Evolutionary conservation across 2,329 filamentous ascomycete species (phyloP).

Genomic region (Pseudogymnoascus sp.): DNA sequence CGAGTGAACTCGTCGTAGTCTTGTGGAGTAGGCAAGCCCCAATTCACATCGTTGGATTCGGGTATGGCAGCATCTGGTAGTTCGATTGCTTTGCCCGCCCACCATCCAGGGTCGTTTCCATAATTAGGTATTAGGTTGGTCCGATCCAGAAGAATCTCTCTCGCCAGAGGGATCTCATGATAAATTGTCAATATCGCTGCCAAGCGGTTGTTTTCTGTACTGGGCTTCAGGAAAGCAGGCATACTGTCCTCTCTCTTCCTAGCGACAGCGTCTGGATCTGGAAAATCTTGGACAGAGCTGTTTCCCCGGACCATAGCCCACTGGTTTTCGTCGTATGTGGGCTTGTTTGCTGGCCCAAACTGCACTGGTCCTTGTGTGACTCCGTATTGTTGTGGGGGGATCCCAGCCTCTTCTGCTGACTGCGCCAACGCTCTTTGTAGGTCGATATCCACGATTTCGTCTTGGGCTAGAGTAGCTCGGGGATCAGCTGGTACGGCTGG

Average conservation of each 20-base stretch:
- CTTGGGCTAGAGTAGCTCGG: conserved; percentile 19
- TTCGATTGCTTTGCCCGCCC: conserved; percentile 46
- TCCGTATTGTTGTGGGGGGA: conserved; percentile 42
- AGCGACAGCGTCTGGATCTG: conserved; percentile 30
- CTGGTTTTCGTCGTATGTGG: conserved; percentile 43
- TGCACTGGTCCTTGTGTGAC: conserved; percentile 35
- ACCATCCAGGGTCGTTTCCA: conserved; percentile 51
- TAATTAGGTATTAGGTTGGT: conserved; percentile 38
- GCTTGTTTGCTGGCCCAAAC: conserved; percentile 52
- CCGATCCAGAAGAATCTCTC: conserved; percentile 44
- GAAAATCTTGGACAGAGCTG: conserved; percentile 22
- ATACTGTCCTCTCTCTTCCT: conserved; percentile 35
- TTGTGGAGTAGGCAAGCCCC: conserved; percentile 10
- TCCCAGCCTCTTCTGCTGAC: conserved; percentile 44
- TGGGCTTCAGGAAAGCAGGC: conserved; percentile 47
- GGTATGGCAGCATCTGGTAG: conserved; percentile 9
- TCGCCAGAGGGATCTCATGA: conserved; percentile 49
- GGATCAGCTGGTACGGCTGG: conserved; percentile 29
- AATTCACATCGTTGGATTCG: conserved; percentile 10
- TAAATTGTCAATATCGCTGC: conserved; percentile 50
- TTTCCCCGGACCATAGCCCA: conserved; percentile 50
- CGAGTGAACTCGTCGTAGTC: conserved; percentile 35
- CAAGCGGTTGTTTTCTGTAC: conserved; percentile 29
- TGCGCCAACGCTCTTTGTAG: conserved; percentile 47
- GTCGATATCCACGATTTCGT: conserved; percentile 39